Evolutionary conservation across 1,139 yeast species (phyloP), one percentile per base, ranked within the genome.

Genomic region (Zygosaccharomyces sapae): DNA sequence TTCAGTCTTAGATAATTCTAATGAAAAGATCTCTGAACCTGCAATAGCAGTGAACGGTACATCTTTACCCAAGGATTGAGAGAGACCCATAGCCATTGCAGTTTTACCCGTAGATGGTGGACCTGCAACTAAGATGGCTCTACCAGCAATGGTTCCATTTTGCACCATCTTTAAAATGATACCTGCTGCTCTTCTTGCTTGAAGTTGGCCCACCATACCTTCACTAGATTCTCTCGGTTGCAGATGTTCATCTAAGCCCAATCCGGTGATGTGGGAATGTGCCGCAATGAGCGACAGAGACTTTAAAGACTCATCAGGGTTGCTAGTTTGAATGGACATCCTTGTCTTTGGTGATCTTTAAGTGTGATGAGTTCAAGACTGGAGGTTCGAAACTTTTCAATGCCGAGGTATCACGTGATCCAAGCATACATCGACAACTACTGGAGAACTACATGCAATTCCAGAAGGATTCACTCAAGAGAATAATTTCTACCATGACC

Each of bases 41-140:
- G 96, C 90, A 61, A 94, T 77, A 9, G 95, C 89, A 7, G 97
- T 92, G 69, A 94, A 94, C 38, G 98, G 98, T 38, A 94, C 97
- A 59, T 90, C 96, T 18, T 72, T 63, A 10, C 98, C 98, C 57
- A 94, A 75, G 42, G 82, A 80, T 68, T 92, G 97, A 9, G 96
- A 79, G 50, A 92, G 74, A 25, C 97, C 99, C 92, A 90, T 89
- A 25, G 99, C 99, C 62, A 94, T 83, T 44, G 99, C 99, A 8
- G 99, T 94, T 68, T 94, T 94, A 68, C 99, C 99, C 1, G 98
- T 94, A 1, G 96, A 86, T 30, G 98, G 98, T 7, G 98, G 98
- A 5, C 99, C 99, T 0, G 98, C 97, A 53, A 94, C 77, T 57
- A 94, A 72, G 29, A 90, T 94, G 1, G 97, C 97, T 57, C 97